Evolutionary conservation across 805 yeast genomes (phyloP).

Genomic region (Lachancea lanzarotensis): DNA sequence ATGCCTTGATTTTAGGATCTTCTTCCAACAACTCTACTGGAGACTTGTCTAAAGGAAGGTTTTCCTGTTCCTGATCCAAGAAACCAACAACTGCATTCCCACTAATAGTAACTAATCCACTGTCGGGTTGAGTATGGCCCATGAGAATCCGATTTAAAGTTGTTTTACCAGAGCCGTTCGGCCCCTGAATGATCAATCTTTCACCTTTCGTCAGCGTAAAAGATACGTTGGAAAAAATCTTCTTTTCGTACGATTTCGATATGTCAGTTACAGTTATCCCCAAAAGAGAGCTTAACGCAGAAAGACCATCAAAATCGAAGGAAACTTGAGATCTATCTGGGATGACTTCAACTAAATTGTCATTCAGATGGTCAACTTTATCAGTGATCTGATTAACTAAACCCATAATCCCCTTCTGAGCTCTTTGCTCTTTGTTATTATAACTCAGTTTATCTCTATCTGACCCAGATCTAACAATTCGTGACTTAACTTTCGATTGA

Average conservation of each 20-base stretch:
- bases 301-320: slow-evolving; percentile 12
- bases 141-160: slow-evolving; percentile 15
- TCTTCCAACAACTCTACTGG: slow-evolving; percentile 12
- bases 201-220: slow-evolving; percentile 13
- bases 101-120: slow-evolving; percentile 12
- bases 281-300: slow-evolving; percentile 12
- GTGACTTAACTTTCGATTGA: slow-evolving; percentile 12
- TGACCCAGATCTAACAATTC: slow-evolving; percentile 14
- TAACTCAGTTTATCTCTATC: slow-evolving; percentile 15
- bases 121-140: slow-evolving; percentile 14
- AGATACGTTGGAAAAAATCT: slow-evolving; percentile 10
- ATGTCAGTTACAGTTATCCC: slow-evolving; percentile 9
- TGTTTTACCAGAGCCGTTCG: slow-evolving; percentile 21
- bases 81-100: slow-evolving; percentile 15
- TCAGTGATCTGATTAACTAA: slow-evolving; percentile 13
- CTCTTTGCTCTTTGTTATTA: slow-evolving; percentile 14
- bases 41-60: slow-evolving; percentile 14
- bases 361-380: slow-evolving; percentile 12
- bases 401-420: slow-evolving; percentile 13
- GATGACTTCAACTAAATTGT: slow-evolving; percentile 14
- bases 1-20: slow-evolving; percentile 10
- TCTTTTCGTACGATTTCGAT: slow-evolving; percentile 13
- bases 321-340: slow-evolving; percentile 12
- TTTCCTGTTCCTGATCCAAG: slow-evolving; percentile 17
- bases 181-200: slow-evolving; percentile 16